phyloP scores from a whole-genome alignment of 2,329 filamentous ascomycete species.

The Ascochyta koolunga region DNA sequence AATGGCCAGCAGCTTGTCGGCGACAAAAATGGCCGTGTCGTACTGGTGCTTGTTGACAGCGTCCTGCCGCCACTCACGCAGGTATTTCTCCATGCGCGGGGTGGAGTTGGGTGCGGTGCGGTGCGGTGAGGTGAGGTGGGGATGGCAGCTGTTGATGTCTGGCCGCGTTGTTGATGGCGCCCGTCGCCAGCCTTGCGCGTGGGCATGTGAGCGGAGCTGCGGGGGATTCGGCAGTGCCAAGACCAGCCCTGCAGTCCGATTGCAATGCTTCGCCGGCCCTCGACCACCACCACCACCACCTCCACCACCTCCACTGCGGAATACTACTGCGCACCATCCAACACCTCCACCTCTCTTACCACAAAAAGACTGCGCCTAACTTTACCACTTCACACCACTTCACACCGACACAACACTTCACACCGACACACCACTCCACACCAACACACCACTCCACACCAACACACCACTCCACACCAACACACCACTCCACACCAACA shows the following conservation, averaged over 20 bases:
- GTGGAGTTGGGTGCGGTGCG: not conserved
- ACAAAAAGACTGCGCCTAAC: no score
- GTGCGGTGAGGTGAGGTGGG: not conserved
- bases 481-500: no score
- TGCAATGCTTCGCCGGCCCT: no score
- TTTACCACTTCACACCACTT: no score
- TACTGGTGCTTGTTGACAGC: constrained; percentile 95
- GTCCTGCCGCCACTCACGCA: constrained; percentile 94
- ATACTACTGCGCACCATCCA: not conserved
- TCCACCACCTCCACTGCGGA: not conserved
- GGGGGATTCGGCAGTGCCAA: constrained; percentile 21
- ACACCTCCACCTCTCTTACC: no score
- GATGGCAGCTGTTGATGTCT: not conserved
- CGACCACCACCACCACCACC: not conserved
- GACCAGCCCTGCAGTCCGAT: not conserved
- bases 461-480: no score
- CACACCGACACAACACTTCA: no score
- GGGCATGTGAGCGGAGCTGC: constrained; percentile 23
- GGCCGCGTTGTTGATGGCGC: constrained; percentile 9
- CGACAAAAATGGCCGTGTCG: constrained; percentile 94
- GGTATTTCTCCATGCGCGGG: constrained; percentile 80
- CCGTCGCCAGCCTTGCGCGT: constrained; percentile 17
- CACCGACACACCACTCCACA: not conserved
- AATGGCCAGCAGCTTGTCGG: constrained; percentile 92
- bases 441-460: no score